phyloP scores from a whole-genome alignment of 345 rosid genomes.

The Mallotus nudiflorus region DNA sequence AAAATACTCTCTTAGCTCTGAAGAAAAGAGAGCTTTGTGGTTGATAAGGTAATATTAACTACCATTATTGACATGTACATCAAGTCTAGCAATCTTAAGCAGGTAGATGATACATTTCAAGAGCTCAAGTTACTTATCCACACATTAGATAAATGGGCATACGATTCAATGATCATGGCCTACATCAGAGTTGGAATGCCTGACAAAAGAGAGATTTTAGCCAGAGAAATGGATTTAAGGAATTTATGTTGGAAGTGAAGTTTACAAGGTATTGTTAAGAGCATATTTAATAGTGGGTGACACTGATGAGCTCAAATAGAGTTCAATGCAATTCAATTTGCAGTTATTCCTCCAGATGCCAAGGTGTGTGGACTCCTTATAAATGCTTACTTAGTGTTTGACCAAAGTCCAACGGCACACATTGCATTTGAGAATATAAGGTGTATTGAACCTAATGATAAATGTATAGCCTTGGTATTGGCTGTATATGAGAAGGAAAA shows the following conservation, averaged over 20 bases:
- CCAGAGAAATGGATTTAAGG: constrained; percentile 61
- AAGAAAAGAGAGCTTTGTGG: constrained; percentile 50
- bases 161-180: constrained; percentile 84
- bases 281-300: constrained; percentile 71
- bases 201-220: constrained; percentile 55
- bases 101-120: constrained; percentile 64
- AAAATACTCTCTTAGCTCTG: constrained; percentile 48
- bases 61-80: constrained; percentile 74
- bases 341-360: constrained; percentile 71
- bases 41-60: constrained; percentile 71
- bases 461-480: constrained; percentile 67
- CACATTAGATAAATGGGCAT: constrained; percentile 65
- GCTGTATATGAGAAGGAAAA: constrained; percentile 61
- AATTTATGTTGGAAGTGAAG: constrained; percentile 71
- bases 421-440: constrained; percentile 73
- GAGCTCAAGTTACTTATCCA: constrained; percentile 66
- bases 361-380: constrained; percentile 71
- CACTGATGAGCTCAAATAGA: constrained; percentile 66
- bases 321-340: constrained; percentile 71
- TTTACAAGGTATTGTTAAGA: constrained; percentile 86
- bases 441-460: constrained; percentile 65
- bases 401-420: constrained; percentile 57
- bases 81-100: constrained; percentile 64
- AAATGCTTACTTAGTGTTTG: constrained; percentile 61
- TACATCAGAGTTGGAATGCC: constrained; percentile 71